These are phyloP conservation scores for Fonsecaea nubica DNA, from an alignment of 2,329 filamentous ascomycete genomes.

Conservation along the genomic window DNA sequence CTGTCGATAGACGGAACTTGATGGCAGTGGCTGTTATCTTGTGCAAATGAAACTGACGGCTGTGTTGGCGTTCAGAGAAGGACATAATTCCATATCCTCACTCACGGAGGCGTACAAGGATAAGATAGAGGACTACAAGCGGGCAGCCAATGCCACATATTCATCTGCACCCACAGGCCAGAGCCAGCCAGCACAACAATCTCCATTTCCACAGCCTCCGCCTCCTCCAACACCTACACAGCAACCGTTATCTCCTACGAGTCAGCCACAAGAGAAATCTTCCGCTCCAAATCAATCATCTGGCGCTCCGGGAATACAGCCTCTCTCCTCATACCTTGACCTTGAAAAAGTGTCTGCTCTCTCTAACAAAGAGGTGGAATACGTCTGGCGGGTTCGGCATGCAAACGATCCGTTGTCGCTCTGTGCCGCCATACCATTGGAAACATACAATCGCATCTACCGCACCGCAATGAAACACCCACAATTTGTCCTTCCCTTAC, in stretches of 20 bases:
- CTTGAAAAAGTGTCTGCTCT: conserved; percentile 76
- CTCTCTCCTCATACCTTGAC: conserved; percentile 74
- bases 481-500: conserved; percentile 86
- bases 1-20: background rate
- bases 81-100: conserved; percentile 64
- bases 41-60: background rate
- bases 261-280: conserved; percentile 39
- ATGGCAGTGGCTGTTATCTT: conserved; percentile 41
- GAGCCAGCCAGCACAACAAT: conserved; percentile 34
- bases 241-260: conserved; percentile 50
- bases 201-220: conserved; percentile 40
- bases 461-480: conserved; percentile 75
- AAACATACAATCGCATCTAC: conserved; percentile 76
- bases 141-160: conserved; percentile 59
- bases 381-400: conserved; percentile 89
- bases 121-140: conserved; percentile 75
- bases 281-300: conserved; percentile 12
- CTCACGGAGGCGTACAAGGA: conserved; percentile 84
- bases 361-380: conserved; percentile 80
- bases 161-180: conserved; percentile 46
- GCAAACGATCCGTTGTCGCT: conserved; percentile 74
- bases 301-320: conserved; percentile 61
- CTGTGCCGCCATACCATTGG: conserved; percentile 79
- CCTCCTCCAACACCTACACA: conserved; percentile 47
- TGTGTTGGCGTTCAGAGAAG: conserved; percentile 54